Evolutionary conservation across 805 yeast genomes (phyloP).

Genomic region (Spathaspora gorwiae): DNA sequence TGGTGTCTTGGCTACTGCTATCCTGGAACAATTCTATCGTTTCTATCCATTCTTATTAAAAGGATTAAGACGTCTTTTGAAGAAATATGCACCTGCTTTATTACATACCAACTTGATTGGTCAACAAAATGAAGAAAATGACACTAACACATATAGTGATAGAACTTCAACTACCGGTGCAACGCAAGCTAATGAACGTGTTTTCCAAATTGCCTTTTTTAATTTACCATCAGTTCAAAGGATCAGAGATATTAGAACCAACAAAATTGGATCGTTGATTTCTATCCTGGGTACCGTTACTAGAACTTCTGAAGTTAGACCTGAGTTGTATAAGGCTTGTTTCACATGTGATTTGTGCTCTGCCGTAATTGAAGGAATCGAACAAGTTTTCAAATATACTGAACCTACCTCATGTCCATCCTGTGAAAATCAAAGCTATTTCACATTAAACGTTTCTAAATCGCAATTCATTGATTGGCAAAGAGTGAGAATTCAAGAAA

Average conservation of each 20-base stretch:
- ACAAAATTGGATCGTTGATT: constrained; percentile 78
- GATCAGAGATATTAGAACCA: constrained; percentile 87
- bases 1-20: constrained; percentile 85
- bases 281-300: constrained; percentile 93
- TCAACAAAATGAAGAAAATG: constrained; percentile 27
- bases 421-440: constrained; percentile 79
- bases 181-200: constrained; percentile 54
- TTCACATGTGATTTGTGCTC: constrained; percentile 88
- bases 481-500: constrained; percentile 90
- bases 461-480: constrained; percentile 96
- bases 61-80: constrained; percentile 71
- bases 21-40: constrained; percentile 87
- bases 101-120: constrained; percentile 43
- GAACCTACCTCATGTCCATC: constrained; percentile 92
- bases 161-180: constrained; percentile 36
- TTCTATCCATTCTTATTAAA: constrained; percentile 79
- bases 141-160: constrained; percentile 1
- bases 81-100: constrained; percentile 69
- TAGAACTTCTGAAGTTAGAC: constrained; percentile 92
- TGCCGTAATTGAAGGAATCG: constrained; percentile 81
- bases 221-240: constrained; percentile 78
- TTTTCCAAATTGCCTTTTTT: constrained; percentile 87
- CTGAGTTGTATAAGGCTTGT: constrained; percentile 82
- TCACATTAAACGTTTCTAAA: constrained; percentile 80
- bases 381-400: constrained; percentile 88